Conservation (phyloP, 768 basidiomycete species). For the Trametes elegans region DNA sequence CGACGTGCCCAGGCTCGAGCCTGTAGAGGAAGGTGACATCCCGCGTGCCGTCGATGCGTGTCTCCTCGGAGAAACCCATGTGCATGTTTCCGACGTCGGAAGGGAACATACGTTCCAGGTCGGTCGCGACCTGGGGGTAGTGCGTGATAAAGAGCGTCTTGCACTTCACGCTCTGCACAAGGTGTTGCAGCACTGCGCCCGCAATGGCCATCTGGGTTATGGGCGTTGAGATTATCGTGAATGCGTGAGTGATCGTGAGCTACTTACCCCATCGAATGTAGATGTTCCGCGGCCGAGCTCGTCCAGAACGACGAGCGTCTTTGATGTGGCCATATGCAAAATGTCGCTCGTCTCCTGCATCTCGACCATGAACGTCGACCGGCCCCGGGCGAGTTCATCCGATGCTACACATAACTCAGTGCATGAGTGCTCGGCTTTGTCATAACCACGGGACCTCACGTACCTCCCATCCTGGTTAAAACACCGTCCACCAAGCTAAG, state of each 20-base stretch:
- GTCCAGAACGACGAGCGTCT: slow-evolving; percentile 87
- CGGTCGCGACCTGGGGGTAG: slow-evolving; percentile 81
- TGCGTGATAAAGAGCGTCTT: slow-evolving; percentile 94
- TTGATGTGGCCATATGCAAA: slow-evolving; percentile 66
- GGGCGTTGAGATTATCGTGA: too few species aligned
- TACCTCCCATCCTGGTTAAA: slow-evolving; percentile 88
- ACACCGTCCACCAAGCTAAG: slow-evolving; percentile 83
- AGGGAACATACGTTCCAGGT: slow-evolving; percentile 59
- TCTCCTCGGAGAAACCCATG: slow-evolving; percentile 78
- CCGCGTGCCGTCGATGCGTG: slow-evolving; percentile 66
- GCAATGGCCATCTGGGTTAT: slow-evolving; percentile 88
- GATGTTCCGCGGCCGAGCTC: slow-evolving; percentile 89
- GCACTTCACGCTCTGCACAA: slow-evolving; percentile 56
- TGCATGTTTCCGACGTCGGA: slow-evolving; percentile 71
- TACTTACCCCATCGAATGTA: slow-evolving; percentile 76
- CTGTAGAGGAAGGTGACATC: slow-evolving; percentile 88
- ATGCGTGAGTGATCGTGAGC: too few species aligned
- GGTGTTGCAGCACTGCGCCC: slow-evolving; percentile 71
- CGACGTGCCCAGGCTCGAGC: slow-evolving; percentile 67
- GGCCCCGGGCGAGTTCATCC: slow-evolving; percentile 82
- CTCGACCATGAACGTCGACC: slow-evolving; percentile 97
- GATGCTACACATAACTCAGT: slow-evolving; percentile 56
- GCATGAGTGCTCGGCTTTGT: slow-evolving; percentile 3
- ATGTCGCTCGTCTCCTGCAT: slow-evolving; percentile 93
- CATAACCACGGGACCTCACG: slow-evolving; percentile 22